Evolutionary conservation across 495 filamentous ascomycete species (phyloP), one percentile per base, ranked within the genome.

Genomic region (Acidiella bohemica): DNA sequence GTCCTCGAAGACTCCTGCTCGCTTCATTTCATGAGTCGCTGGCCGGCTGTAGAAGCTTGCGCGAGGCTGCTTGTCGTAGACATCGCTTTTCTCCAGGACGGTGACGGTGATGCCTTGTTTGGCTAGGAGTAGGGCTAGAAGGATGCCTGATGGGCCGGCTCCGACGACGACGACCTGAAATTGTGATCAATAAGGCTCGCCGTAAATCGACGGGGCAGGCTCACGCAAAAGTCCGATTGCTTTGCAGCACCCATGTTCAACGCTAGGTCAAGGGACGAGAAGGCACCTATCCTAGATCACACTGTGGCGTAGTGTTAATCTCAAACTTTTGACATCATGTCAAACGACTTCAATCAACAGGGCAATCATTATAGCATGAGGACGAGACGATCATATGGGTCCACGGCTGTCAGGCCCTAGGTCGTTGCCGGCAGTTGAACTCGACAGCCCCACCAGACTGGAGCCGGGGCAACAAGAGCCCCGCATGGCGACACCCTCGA

Each of bases 131-230:
- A 76, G 55, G 0, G 64, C 59, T 0, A 75, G 65, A 5, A 74
- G 59, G 2, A 76, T 62, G 16, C 72, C 69, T 0, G 71, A 68
- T 2, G 71, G 71, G 1, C 70, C 71, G 10, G 72, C 72, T 20
- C 72, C 71, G 4, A 73, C 71, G 23, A 76, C 55, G 34, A 72
- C 60, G 16, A 72, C 54, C 39, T 46, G 8, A 20, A 20, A 8
- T 8, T n/a, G 19, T 9, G 4, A 26, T 23, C 22, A 36, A n/a
- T 27, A n/a, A n/a, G 7, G 25, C 7, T 27, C 7, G 7, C 25
- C 7, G 7, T 27, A 7, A 27, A 7, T 7, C 7, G 7, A 27
- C n/a, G 25, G 25, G 7, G 7, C 7, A 7, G n/a, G 25, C 25
- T 27, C 25, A 27, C 25, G n/a, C 25, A 7, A 27, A 27, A 27